phyloP scores from a whole-genome alignment of 2,329 filamentous ascomycete genomes.

The Arthroderma sp. region DNA sequence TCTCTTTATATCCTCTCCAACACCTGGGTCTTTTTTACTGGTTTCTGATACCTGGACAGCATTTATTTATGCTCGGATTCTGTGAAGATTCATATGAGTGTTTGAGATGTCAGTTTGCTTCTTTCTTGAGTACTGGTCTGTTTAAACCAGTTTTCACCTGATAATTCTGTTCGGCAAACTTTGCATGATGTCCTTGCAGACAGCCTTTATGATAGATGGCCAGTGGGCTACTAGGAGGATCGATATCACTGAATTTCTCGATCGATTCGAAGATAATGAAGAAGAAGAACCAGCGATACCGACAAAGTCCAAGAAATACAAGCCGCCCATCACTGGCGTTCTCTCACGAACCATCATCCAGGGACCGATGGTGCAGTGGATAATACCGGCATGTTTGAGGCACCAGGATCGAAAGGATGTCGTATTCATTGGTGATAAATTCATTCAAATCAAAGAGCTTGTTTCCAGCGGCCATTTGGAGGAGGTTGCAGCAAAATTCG shows the following conservation, averaged over 20 bases:
- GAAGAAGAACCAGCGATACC: constrained; percentile 15
- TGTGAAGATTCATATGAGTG: no score
- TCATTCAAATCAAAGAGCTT: constrained; percentile 68
- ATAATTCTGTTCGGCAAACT: no score
- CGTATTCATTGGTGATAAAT: constrained; percentile 71
- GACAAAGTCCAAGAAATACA: constrained; percentile 17
- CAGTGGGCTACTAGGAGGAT: constrained; percentile 10
- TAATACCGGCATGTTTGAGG: constrained; percentile 67
- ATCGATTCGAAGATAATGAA: constrained; percentile 8
- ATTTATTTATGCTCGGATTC: no score
- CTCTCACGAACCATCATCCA: constrained; percentile 65
- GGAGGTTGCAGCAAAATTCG: constrained; percentile 60
- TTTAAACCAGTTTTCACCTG: no score
- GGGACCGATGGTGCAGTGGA: constrained; percentile 61
- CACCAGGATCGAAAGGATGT: constrained; percentile 62
- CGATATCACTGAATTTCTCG: constrained; percentile 11
- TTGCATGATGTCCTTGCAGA: constrained; percentile 11
- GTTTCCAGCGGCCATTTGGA: constrained; percentile 54
- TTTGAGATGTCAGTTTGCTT: no score
- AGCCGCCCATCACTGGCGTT: constrained; percentile 50
- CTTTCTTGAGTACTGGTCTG: no score
- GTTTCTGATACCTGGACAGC: no score
- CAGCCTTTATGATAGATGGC: constrained; percentile 11
- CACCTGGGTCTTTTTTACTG: no score
- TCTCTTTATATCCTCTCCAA: no score